Evolutionary conservation across 1,139 yeast species (phyloP).

Genomic region (Pichia sp.): DNA sequence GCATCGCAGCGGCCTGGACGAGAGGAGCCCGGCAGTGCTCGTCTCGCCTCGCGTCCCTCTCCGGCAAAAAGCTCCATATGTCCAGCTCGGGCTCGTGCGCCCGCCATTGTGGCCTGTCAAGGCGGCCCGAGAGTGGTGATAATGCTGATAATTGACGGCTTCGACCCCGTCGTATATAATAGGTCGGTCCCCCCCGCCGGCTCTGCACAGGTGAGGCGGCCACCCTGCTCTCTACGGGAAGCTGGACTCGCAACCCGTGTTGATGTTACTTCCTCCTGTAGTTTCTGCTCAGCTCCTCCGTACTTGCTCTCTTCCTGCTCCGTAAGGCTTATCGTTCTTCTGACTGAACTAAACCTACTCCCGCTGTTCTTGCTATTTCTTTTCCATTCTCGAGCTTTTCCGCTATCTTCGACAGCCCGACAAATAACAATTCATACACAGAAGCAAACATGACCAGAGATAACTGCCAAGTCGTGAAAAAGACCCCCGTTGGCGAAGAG

Average conservation of each 20-base stretch:
- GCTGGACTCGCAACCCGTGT: no score
- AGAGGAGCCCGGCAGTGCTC: not conserved
- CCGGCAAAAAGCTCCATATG: not conserved
- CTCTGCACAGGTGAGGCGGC: not conserved
- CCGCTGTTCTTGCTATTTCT: no score
- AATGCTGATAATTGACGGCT: no score
- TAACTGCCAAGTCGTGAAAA: constrained; percentile 26
- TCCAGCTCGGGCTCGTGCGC: not conserved
- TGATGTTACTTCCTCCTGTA: no score
- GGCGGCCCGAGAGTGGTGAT: not conserved
- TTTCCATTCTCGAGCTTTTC: no score
- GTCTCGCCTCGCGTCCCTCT: not conserved
- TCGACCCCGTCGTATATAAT: not conserved
- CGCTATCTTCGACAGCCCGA: no score
- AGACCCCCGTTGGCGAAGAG: constrained; percentile 65
- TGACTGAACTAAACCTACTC: no score
- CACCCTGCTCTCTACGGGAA: no score
- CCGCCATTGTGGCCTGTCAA: not conserved
- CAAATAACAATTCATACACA: not conserved
- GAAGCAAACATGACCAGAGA: constrained; percentile 10
- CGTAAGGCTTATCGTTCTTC: no score
- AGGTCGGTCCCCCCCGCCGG: not conserved
- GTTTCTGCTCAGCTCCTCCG: no score
- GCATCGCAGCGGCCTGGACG: not conserved
- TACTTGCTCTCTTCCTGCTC: no score